phyloP scores from a whole-genome alignment of 1,139 yeast species.

The Pichia cactophila region DNA sequence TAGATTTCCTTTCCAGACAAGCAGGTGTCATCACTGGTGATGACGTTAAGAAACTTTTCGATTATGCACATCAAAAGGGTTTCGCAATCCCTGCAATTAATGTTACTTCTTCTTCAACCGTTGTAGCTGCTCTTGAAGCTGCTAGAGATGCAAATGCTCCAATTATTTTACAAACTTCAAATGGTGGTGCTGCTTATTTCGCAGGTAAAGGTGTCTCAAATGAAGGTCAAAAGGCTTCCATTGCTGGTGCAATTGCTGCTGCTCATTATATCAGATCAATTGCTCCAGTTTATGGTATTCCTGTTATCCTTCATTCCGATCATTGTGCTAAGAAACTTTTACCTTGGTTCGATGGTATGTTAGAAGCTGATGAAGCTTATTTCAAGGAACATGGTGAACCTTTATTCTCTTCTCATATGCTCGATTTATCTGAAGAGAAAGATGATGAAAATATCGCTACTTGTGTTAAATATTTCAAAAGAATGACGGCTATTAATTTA shows the following conservation, averaged over 20 bases:
- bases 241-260: constrained; percentile 94
- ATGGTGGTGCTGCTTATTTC: constrained; percentile 99
- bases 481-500: constrained; percentile 91
- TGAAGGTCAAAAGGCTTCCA: constrained; percentile 88
- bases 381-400: constrained; percentile 85
- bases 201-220: constrained; percentile 99
- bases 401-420: constrained; percentile 97
- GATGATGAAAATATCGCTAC: constrained; percentile 93
- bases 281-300: constrained; percentile 95
- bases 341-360: constrained; percentile 99
- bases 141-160: constrained; percentile 96
- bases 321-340: constrained; percentile 98
- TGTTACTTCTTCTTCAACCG: constrained; percentile 96
- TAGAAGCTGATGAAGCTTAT: constrained; percentile 92
- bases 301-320: constrained; percentile 95
- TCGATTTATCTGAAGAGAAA: constrained; percentile 93
- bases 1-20: constrained; percentile 64
- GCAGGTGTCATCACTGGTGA: constrained; percentile 99
- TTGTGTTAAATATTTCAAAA: constrained; percentile 90
- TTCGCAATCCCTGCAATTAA: constrained; percentile 98
- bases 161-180: constrained; percentile 92
- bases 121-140: constrained; percentile 94
- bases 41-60: constrained; percentile 87
- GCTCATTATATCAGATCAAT: constrained; percentile 95
- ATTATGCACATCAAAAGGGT: constrained; percentile 87